Conservation (phyloP, 2,329 filamentous ascomycete genomes). For the Trichoderma cornu-damae region DNA sequence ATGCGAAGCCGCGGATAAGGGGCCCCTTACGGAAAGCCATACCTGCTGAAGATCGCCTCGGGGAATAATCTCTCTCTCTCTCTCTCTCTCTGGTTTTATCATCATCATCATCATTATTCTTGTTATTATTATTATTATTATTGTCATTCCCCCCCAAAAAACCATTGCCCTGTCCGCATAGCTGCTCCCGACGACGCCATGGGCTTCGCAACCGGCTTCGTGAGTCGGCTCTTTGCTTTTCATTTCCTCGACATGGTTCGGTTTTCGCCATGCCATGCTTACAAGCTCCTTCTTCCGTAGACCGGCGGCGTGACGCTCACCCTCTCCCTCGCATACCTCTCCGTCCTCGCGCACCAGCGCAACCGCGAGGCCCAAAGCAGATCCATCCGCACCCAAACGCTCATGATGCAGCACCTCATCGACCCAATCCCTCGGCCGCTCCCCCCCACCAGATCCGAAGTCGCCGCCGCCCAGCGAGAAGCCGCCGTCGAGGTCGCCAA, state of each 20-base stretch:
- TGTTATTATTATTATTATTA: no score
- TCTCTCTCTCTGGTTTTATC: no score
- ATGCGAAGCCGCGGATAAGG: constrained; percentile 31
- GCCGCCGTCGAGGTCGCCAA: constrained; percentile 63
- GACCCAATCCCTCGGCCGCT: constrained; percentile 44
- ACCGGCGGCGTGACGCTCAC: constrained; percentile 72
- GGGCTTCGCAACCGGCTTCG: constrained; percentile 71
- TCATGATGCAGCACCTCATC: constrained; percentile 49
- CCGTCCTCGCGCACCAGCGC: constrained; percentile 63
- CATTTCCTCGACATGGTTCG: neutral
- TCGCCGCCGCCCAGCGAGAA: constrained; percentile 47
- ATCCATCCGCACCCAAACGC: constrained; percentile 52
- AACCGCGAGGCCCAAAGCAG: constrained; percentile 57
- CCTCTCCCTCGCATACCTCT: constrained; percentile 66
- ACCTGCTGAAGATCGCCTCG: neutral
- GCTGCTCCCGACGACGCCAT: constrained; percentile 40
- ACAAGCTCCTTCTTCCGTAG: constrained; percentile 41
- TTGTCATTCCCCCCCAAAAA: no score
- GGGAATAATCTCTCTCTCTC: constrained; percentile 16
- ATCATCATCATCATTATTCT: no score
- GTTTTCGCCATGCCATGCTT: constrained; percentile 1
- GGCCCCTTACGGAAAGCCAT: neutral
- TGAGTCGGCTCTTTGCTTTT: constrained; percentile 40
- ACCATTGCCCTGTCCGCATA: constrained; percentile 1
- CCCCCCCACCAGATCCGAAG: constrained; percentile 47